Conservation (phyloP, 331 rosid genomes). For the Pyrus hybrid region DNA sequence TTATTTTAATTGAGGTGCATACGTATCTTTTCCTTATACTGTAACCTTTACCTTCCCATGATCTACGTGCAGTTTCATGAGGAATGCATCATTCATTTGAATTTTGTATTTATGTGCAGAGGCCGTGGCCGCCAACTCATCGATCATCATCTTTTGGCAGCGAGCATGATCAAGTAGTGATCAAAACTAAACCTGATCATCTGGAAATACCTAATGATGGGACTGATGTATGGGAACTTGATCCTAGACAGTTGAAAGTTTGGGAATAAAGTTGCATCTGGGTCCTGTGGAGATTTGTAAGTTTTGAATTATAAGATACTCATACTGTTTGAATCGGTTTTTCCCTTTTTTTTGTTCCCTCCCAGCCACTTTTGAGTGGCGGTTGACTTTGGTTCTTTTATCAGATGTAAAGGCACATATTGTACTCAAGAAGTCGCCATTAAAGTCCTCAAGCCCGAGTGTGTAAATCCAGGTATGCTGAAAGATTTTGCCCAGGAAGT, state of each 20-base stretch:
- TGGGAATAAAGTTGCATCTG: slow-evolving; percentile 85
- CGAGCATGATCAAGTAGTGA: slow-evolving; percentile 35
- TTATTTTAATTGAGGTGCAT: not conserved
- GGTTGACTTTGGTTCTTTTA: slow-evolving; percentile 20
- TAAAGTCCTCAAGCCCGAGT: slow-evolving; percentile 86
- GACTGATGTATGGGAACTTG: slow-evolving; percentile 96
- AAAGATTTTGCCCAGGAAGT: slow-evolving; percentile 92
- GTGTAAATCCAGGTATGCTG: slow-evolving; percentile 72
- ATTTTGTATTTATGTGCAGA: slow-evolving; percentile 38
- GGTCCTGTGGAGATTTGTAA: slow-evolving; percentile 94
- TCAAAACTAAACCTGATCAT: slow-evolving; percentile 51
- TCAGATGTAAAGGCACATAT: slow-evolving; percentile 84
- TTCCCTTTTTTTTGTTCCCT: not conserved
- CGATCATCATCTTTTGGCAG: slow-evolving; percentile 36
- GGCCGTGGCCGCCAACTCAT: slow-evolving; percentile 42
- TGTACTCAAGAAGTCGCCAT: slow-evolving; percentile 97
- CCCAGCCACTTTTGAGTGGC: not conserved
- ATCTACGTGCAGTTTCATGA: not conserved
- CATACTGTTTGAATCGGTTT: not conserved
- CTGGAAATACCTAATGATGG: slow-evolving; percentile 83
- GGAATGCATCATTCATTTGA: slow-evolving; percentile 14
- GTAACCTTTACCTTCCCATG: not conserved
- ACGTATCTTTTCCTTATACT: not conserved
- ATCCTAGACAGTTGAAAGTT: slow-evolving; percentile 65
- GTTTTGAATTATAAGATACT: slow-evolving; percentile 19